Percentiles rank a stretch among this genome's conserved stretches.
Evolutionary conservation across 1,284 basidiomycete genomes (phyloP).

Genomic region (Heterobasidion parviporum): DNA sequence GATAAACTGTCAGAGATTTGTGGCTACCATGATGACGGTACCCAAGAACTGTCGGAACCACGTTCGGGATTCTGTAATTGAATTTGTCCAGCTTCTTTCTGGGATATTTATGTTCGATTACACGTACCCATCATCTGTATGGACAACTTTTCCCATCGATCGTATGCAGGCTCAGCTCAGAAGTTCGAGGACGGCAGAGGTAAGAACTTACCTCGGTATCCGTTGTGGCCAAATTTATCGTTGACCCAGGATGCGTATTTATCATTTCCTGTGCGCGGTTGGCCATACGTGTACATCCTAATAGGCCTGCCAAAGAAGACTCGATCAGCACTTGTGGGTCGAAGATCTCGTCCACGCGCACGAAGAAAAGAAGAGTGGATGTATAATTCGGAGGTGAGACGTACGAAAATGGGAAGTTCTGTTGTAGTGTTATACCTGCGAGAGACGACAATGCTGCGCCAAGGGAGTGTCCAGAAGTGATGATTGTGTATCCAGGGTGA

Average conservation of each 20-base stretch:
- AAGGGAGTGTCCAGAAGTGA: neutral
- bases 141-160: neutral
- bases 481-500: constrained; percentile 29
- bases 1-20: neutral
- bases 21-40: constrained; percentile 34
- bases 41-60: constrained; percentile 30
- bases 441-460: neutral
- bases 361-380: neutral
- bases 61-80: constrained; percentile 31
- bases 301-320: constrained; percentile 17
- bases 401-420: constrained; percentile 29
- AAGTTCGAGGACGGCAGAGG: neutral
- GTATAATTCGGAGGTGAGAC: constrained; percentile 5
- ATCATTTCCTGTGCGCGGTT: constrained; percentile 38
- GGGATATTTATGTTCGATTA: neutral
- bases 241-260: constrained; percentile 35
- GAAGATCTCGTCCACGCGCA: no score
- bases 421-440: constrained; percentile 24
- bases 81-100: neutral
- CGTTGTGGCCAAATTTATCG: constrained; percentile 25
- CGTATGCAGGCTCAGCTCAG: neutral
- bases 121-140: neutral
- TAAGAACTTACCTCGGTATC: constrained; percentile 16
- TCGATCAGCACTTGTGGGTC: neutral
- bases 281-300: constrained; percentile 37